Evolutionary conservation across 2,329 filamentous ascomycete species (phyloP).

Genomic region (Tolypocladium amazonense): DNA sequence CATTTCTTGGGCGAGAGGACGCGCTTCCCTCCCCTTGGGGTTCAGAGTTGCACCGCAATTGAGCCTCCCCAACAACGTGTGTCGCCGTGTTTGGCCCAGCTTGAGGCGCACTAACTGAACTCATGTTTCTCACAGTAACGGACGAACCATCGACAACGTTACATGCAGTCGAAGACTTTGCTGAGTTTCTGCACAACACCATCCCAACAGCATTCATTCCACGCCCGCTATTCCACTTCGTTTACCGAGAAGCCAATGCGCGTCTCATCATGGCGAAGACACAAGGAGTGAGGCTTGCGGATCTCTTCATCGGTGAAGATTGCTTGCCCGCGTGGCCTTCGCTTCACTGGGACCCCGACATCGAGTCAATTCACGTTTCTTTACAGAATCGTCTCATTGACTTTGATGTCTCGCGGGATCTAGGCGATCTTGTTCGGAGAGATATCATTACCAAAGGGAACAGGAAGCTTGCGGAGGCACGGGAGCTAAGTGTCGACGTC

Average conservation of each 20-base stretch:
- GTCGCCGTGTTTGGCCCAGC: neutral
- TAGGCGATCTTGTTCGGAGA: constrained; percentile 9
- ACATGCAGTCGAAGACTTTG: neutral
- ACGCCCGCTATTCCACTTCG: constrained; percentile 7
- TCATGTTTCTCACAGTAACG: neutral
- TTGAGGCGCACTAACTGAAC: neutral
- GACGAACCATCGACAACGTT: neutral
- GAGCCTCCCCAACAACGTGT: neutral
- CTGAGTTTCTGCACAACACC: constrained; percentile 5
- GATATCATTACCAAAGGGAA: constrained; percentile 16
- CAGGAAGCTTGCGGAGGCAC: constrained; percentile 13
- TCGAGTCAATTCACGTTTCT: constrained; percentile 11
- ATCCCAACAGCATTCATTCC: constrained; percentile 13
- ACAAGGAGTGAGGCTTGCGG: constrained; percentile 5
- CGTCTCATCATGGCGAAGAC: constrained; percentile 12
- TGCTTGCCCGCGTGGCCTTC: constrained; percentile 18
- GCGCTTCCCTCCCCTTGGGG: neutral
- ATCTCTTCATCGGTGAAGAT: constrained; percentile 15
- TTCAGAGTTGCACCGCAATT: neutral
- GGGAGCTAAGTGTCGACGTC: constrained; percentile 8
- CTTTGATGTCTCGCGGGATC: constrained; percentile 5
- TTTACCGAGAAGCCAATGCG: constrained; percentile 11
- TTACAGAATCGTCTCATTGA: constrained; percentile 14
- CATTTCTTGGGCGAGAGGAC: neutral
- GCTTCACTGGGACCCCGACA: constrained; percentile 12